Conservation (phyloP, 2,329 filamentous ascomycete genomes). For the Apiospora marii region DNA sequence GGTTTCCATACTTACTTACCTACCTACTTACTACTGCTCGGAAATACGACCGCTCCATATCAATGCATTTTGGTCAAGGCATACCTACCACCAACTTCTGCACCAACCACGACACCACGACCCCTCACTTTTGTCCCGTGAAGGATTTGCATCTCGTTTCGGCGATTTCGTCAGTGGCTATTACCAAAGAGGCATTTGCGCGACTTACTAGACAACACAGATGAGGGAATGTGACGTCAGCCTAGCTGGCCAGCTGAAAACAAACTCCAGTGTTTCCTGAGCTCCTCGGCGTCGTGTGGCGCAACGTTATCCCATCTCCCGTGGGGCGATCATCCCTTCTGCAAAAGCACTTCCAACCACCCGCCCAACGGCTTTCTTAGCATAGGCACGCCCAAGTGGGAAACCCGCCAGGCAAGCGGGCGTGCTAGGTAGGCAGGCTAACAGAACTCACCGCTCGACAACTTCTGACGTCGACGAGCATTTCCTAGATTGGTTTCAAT, state of each 20-base stretch:
- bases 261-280: not conserved
- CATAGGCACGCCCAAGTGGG: not conserved
- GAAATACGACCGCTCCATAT: not conserved
- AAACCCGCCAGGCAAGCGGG: not conserved
- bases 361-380: not conserved
- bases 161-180: constrained; percentile 18
- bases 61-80: too few species aligned
- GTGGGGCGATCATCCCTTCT: not conserved
- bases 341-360: not conserved
- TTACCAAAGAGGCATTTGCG: not conserved
- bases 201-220: not conserved
- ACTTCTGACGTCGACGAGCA: not conserved
- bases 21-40: not conserved
- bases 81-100: too few species aligned
- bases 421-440: not conserved
- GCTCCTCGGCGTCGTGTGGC: not conserved
- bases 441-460: constrained; percentile 1
- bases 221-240: constrained; percentile 3
- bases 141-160: not conserved
- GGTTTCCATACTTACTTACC: not conserved
- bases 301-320: constrained; percentile 1
- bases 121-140: too few species aligned
- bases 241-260: constrained; percentile 7
- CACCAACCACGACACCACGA: too few species aligned
- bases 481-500: not conserved